phyloP scores from a whole-genome alignment of 2,329 filamentous ascomycete species.

The Seiridium unicorne region DNA sequence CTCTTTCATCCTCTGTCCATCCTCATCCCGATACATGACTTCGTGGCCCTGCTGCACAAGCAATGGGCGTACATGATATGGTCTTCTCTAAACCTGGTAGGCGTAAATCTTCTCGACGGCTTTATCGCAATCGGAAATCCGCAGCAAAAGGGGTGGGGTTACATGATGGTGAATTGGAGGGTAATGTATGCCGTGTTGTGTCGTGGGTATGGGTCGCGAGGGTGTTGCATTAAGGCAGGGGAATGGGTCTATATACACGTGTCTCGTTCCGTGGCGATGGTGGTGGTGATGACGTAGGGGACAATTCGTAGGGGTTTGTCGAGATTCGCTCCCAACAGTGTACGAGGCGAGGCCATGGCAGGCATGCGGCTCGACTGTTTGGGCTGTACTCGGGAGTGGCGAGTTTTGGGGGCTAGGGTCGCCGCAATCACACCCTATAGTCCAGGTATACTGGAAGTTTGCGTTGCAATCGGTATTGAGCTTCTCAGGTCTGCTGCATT shows the following conservation, averaged over 20 bases:
- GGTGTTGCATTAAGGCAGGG: slow-evolving; percentile 28
- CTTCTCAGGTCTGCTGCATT: slow-evolving; percentile 49
- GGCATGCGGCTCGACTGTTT: slow-evolving; percentile 17
- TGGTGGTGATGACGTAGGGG: slow-evolving; percentile 3
- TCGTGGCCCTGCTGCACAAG: slow-evolving; percentile 25
- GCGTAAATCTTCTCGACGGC: slow-evolving; percentile 26
- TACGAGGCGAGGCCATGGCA: slow-evolving; percentile 18
- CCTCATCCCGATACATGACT: slow-evolving; percentile 30
- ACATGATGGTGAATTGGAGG: slow-evolving; percentile 17
- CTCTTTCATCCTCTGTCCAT: slow-evolving; percentile 8
- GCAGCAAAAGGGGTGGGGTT: slow-evolving; percentile 21
- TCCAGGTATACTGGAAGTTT: neutral
- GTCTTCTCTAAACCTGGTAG: slow-evolving; percentile 30
- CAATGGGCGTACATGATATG: slow-evolving; percentile 32
- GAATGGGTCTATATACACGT: slow-evolving; percentile 31
- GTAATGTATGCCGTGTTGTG: slow-evolving; percentile 21
- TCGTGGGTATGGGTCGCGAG: slow-evolving; percentile 19
- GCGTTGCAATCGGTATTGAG: neutral
- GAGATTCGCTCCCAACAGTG: slow-evolving; percentile 21
- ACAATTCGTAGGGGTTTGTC: neutral
- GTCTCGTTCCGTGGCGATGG: slow-evolving; percentile 17
- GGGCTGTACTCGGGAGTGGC: slow-evolving; percentile 20
- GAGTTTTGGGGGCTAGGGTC: slow-evolving; percentile 14
- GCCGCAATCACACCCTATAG: neutral
- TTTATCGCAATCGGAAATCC: slow-evolving; percentile 32